Evolutionary conservation across 2,329 filamentous ascomycete genomes (phyloP), one percentile per base, ranked within the genome.

Genomic region (Phoma sp.): DNA sequence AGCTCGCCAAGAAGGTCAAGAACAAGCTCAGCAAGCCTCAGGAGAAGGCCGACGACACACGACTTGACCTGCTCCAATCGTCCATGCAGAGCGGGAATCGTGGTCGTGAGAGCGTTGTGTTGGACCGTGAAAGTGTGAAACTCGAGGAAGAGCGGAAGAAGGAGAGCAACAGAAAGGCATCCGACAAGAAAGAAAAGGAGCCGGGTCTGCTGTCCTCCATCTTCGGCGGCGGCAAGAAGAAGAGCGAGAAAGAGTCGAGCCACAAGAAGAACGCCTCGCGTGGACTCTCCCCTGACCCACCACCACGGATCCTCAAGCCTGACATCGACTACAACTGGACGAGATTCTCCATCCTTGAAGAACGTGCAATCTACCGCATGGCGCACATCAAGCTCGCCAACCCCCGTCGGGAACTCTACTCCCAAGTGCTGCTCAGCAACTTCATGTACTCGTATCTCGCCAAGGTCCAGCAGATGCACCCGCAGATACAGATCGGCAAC

Each of bases 371-470:
- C 55, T 99, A 99, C 76, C 87, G 95, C 57, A 96, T 99, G 91
- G 95, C 95, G 15, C 95, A 99, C 73, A 96, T 98, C 78, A 99
- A 99, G 76, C 85, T 99, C 57, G 95, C 95, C n/a, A 98, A 99
- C 71, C 95, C 95, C 30, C 88, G 93, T 37, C 88, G 95, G 50
- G 90, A 93, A 33, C 79, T 99, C 45, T 89, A 96, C 71, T 97
- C 93, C 56, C 95, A 99, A 75, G 95, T 99, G 18, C 81, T 99
- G 54, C 84, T 99, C 63, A 97, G 93, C 77, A 99, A 99, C 75
- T 99, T 99, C 77, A 99, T 99, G 95, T 99, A 99, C 78, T 95
- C 92, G 52, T 99, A 99, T 74, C 84, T 99, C 61, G 95, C 95
- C 58, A 99, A 98, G 75, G 95, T 99, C 38, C 95, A 99, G 77